Evolutionary conservation across 2,329 filamentous ascomycete species (phyloP), one percentile per base, ranked within the genome.

Genomic region (Penicillium sp.): DNA sequence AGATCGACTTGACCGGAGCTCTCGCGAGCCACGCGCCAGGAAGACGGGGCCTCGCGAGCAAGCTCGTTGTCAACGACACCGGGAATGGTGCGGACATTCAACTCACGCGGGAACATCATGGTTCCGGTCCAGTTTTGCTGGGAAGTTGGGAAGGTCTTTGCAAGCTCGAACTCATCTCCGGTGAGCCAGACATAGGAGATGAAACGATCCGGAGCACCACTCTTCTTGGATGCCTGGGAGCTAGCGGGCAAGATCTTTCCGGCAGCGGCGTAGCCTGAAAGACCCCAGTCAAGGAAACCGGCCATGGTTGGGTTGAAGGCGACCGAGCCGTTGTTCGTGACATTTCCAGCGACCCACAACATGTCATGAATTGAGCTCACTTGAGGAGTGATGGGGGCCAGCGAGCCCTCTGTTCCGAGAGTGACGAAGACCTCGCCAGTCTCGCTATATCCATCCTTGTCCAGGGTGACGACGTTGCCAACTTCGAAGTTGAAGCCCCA

Each of bases 401-500:
- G 27, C 0, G 60, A 59, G 5, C 60, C 55, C 45, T 62, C 60
- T 1, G 55, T 53, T n/a, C 60, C 60, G 14, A 62, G 32, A 4
- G 59, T 60, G 18, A 52, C 29, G 24, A 63, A 62, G 11, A 60
- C 47, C 38, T 59, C 48, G 4, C 60, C 60, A 2, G 58, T 31
- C 4, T 45, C 27, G 27, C 55, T 58, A 39, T 63, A 62, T 9
- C 59, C 59, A 10, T 62, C 43, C 5, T 52, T 34, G 22, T 60
- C 50, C 16, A 63, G 47, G 8, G 38, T 31, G 45, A 62, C 57
- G 31, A 55, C 29, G 9, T 63, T 63, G 24, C 44, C 59, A 11
- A 50, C 51, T 39, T 63, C 60, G 31, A 60, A 63, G 50, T 63
- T 63, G 52, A 58, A 63, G 1, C 59, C 60, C 53, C 53, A 60